phyloP scores from a whole-genome alignment of 371 early-diverging fungal genomes.

The Mucor saturninus region DNA sequence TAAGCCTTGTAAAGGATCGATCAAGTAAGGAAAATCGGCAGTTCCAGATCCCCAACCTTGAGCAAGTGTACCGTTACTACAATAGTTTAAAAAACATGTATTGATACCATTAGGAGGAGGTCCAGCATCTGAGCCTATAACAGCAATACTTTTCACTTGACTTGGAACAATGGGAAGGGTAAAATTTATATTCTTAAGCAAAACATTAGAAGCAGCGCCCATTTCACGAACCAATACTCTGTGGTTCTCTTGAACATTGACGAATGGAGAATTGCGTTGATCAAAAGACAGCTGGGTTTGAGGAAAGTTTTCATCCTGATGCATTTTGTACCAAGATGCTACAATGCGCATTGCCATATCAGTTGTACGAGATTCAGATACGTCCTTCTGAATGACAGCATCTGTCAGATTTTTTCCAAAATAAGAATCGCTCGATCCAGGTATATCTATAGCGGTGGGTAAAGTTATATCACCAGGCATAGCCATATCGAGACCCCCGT shows the following conservation, averaged over 20 bases:
- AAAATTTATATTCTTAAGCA: constrained; percentile 49
- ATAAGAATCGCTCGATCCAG: constrained; percentile 16
- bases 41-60: constrained; percentile 74
- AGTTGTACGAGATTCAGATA: constrained; percentile 35
- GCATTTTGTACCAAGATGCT: constrained; percentile 52
- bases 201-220: constrained; percentile 55
- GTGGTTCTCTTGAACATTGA: constrained; percentile 52
- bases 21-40: constrained; percentile 58
- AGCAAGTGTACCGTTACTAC: constrained; percentile 55
- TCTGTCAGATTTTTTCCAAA: constrained; percentile 38
- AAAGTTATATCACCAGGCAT: constrained; percentile 29
- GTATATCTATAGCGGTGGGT: neutral
- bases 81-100: constrained; percentile 27
- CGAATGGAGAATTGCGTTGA: constrained; percentile 21
- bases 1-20: constrained; percentile 52
- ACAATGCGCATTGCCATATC: constrained; percentile 63
- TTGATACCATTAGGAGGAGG: neutral
- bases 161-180: constrained; percentile 40
- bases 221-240: constrained; percentile 38
- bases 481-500: constrained; percentile 52
- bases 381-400: constrained; percentile 32
- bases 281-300: constrained; percentile 27
- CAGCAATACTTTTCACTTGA: constrained; percentile 8
- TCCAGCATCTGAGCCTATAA: neutral
- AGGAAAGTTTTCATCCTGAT: constrained; percentile 47